Evolutionary conservation across 2,329 filamentous ascomycete genomes (phyloP), one percentile per base, ranked within the genome.

Genomic region (Colletotrichum sp.): DNA sequence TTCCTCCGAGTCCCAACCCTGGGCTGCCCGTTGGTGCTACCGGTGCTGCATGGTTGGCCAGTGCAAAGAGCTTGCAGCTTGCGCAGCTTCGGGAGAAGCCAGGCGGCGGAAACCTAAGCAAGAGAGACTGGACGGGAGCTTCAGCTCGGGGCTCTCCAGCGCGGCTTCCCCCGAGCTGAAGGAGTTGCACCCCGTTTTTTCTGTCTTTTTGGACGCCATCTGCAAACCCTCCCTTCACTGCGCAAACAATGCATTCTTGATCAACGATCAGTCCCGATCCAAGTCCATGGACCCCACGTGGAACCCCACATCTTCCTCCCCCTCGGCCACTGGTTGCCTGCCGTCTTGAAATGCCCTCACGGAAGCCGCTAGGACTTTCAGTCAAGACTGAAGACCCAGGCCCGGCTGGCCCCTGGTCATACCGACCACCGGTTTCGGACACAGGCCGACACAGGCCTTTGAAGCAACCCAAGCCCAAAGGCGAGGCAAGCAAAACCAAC

Each of bases 401-500:
- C 69, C 57, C 24, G 63, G 36, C 63, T 30, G 61, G n/a, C 55
- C 72, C 69, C 68, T 65, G 21, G 21, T 28, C 30, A 24, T 6
- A 32, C 24, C 36, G 36, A 75, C 5, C 69, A 75, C 73, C 74
- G 74, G 74, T 76, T 76, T 76, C 74, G 74, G 74, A 67, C 74
- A 74, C 57, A 60, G 59, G 74, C 57, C 59, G 74, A 68, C 74
- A 69, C 64, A 60, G 59, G 74, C 57, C 59, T 65, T 68, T 69
- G 70, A 69, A 34, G 67, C 34, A 64, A 34, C 9, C 55, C 59
- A 63, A 63, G 34, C 24, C 55, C n/a, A 1, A 21, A 52, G 57
- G 39, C 67, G 61, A 24, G 55, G 36, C 34, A 28, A 66, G 21
- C 63, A 52, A 52, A 13, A 7, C 65, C 65, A 74, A 63, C 55